phyloP scores from a whole-genome alignment of 352 stramenopile genomes.

The Phytophthora pistaciae region DNA sequence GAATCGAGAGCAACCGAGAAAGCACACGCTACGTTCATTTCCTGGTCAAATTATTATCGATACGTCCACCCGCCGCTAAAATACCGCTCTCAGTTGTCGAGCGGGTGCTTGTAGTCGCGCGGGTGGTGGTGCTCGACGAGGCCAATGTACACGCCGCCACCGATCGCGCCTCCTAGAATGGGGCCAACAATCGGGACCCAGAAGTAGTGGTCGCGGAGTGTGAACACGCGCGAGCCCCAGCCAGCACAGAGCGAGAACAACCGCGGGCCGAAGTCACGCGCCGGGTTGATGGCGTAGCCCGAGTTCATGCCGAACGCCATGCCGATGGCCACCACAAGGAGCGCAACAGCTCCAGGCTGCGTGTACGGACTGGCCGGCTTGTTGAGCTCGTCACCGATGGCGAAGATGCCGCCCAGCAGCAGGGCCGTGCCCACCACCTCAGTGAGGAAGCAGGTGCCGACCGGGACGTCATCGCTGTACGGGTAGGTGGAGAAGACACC shows the following conservation, averaged over 20 bases:
- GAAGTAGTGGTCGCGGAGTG: conserved; percentile 43
- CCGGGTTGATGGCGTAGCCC: conserved; percentile 66
- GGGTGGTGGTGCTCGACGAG: conserved; percentile 52
- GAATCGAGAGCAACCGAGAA: conserved; percentile 1
- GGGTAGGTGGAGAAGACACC: conserved; percentile 56
- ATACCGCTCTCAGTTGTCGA: conserved; percentile 18
- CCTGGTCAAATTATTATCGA: neutral
- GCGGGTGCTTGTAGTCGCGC: conserved; percentile 41
- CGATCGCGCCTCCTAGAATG: conserved; percentile 38
- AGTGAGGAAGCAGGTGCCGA: conserved; percentile 51
- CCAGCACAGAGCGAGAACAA: conserved; percentile 46
- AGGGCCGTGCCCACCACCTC: conserved; percentile 59
- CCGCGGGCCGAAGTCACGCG: conserved; percentile 49
- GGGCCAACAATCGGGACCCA: conserved; percentile 39
- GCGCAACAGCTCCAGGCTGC: conserved; percentile 42
- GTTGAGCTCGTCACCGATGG: conserved; percentile 56
- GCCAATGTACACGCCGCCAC: conserved; percentile 39
- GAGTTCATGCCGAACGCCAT: conserved; percentile 77
- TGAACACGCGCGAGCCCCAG: conserved; percentile 52
- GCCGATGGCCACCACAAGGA: conserved; percentile 58
- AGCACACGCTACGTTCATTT: conserved; percentile 20
- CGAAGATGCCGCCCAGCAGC: conserved; percentile 55
- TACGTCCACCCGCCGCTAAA: neutral
- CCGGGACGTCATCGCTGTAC: conserved; percentile 16
- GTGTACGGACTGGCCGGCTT: conserved; percentile 43